Evolutionary conservation across 306 rosid genomes (phyloP).

Genomic region (Alnus rubra): DNA sequence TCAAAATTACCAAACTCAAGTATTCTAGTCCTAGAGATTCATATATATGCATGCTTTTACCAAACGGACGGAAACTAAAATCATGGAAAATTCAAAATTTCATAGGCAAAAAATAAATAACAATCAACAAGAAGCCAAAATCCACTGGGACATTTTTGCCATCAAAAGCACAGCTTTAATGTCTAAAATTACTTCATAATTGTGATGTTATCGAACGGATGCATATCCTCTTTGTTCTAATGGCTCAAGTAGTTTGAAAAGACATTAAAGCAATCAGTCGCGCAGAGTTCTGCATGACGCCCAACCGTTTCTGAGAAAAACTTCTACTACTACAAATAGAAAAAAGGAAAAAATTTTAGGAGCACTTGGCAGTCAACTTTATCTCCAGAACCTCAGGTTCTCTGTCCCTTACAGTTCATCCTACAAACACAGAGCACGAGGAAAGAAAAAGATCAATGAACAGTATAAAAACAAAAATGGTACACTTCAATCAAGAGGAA

Average conservation of each 20-base stretch:
- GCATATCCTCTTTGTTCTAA: constrained; percentile 39
- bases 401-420: constrained; percentile 73
- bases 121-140: neutral
- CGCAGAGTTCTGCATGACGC: constrained; percentile 18
- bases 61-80: neutral
- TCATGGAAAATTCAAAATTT: neutral
- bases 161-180: neutral
- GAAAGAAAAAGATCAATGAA: constrained; percentile 20
- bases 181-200: constrained; percentile 18
- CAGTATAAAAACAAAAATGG: neutral
- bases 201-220: constrained; percentile 29
- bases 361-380: constrained; percentile 21
- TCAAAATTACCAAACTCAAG: no score
- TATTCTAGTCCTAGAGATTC: no score
- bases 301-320: constrained; percentile 35
- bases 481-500: neutral
- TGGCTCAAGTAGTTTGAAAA: constrained; percentile 48
- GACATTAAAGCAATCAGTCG: constrained; percentile 30
- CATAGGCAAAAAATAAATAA: neutral
- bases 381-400: constrained; percentile 32
- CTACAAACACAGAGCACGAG: constrained; percentile 40
- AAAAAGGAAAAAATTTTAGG: neutral
- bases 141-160: neutral
- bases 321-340: constrained; percentile 41
- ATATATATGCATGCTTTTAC: neutral